Conservation (phyloP, 345 rosid species). For the Melaleuca quinquenervia region DNA sequence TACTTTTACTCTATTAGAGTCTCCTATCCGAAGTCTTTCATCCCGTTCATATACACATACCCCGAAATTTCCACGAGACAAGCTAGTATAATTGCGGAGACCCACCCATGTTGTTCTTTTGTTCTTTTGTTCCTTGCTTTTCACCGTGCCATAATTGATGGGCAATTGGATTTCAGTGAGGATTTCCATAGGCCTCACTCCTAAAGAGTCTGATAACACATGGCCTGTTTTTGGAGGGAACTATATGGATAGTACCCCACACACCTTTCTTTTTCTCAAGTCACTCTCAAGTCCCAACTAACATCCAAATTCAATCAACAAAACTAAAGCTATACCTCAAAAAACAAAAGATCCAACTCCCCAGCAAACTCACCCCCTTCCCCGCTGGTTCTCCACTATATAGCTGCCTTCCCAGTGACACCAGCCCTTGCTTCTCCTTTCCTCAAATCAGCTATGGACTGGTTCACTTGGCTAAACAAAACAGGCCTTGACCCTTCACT, state of each 20-base stretch:
- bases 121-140: not conserved
- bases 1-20: not conserved
- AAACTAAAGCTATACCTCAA: not conserved
- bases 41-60: not conserved
- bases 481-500: constrained; percentile 64
- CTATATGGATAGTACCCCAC: not conserved
- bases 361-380: not conserved
- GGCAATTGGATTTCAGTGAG: not conserved
- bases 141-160: not conserved
- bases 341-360: not conserved
- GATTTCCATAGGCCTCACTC: not conserved
- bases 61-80: not conserved
- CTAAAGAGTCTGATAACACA: not conserved
- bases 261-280: not conserved
- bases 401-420: not conserved
- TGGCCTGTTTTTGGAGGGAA: not conserved
- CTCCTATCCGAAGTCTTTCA: not conserved
- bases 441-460: constrained; percentile 42
- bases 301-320: not conserved
- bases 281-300: not conserved
- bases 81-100: not conserved
- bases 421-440: not conserved
- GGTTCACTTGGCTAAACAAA: constrained; percentile 95
- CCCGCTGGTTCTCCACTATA: not conserved
- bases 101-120: not conserved